Percentiles rank a stretch among this genome's conserved stretches.
Conservation (phyloP, 495 filamentous ascomycete species). For the Podospora didyma region DNA sequence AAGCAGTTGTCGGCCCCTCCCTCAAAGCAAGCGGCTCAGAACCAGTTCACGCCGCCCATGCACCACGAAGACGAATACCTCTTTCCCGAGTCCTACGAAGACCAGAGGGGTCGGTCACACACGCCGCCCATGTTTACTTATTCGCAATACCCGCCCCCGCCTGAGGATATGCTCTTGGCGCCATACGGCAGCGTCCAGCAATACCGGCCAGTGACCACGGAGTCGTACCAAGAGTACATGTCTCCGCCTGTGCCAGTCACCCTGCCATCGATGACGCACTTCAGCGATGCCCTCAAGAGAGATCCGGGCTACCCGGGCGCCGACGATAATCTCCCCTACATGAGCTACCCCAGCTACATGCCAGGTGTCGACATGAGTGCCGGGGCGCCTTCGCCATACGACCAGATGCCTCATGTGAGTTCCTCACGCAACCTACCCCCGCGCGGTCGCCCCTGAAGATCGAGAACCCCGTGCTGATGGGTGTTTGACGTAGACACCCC, state of each 20-base stretch:
- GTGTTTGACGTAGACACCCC: slow-evolving; percentile 65
- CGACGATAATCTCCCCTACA: slow-evolving; percentile 71
- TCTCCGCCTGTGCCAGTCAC: slow-evolving; percentile 51
- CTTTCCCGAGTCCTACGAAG: slow-evolving; percentile 42
- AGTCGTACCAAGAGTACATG: slow-evolving; percentile 62
- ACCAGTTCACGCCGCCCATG: slow-evolving; percentile 62
- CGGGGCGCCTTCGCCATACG: slow-evolving; percentile 50
- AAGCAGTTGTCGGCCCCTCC: slow-evolving; percentile 28
- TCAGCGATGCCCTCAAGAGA: slow-evolving; percentile 58
- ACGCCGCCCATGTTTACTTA: slow-evolving; percentile 72
- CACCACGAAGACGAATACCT: slow-evolving; percentile 47
- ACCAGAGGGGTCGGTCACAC: slow-evolving; percentile 59
- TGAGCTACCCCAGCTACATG: slow-evolving; percentile 69
- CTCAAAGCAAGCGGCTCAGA: slow-evolving; percentile 37
- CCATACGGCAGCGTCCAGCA: slow-evolving; percentile 57
- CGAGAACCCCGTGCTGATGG: slow-evolving; percentile 45
- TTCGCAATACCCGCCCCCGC: slow-evolving; percentile 61
- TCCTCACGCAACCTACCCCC: slow-evolving; percentile 33
- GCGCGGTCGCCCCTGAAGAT: slow-evolving; percentile 29
- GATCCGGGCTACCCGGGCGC: slow-evolving; percentile 45
- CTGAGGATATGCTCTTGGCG: slow-evolving; percentile 62
- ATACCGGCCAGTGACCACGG: slow-evolving; percentile 63
- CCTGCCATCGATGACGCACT: slow-evolving; percentile 65
- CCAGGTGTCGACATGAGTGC: slow-evolving; percentile 68
- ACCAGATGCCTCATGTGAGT: slow-evolving; percentile 67